phyloP scores from a whole-genome alignment of 2,329 filamentous ascomycete species.

The Aspergillus latus region DNA sequence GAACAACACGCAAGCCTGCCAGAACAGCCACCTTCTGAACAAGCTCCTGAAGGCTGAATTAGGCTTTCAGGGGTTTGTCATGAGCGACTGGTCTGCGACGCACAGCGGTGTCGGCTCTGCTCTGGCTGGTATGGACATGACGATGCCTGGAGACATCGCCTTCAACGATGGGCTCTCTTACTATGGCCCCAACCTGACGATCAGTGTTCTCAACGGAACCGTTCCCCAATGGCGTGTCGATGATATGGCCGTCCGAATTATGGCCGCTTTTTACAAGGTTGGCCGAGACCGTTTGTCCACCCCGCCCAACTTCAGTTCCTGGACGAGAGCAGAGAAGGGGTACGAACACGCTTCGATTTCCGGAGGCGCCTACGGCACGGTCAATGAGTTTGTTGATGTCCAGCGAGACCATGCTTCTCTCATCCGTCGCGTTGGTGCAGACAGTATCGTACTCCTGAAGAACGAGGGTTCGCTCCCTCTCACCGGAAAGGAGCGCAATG shows the following conservation, averaged over 20 bases:
- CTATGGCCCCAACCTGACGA: slow-evolving; percentile 85
- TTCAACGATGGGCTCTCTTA: slow-evolving; percentile 73
- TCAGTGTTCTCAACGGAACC: slow-evolving; percentile 85
- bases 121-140: slow-evolving; percentile 73
- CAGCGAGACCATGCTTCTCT: slow-evolving; percentile 68
- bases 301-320: slow-evolving; percentile 82
- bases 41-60: slow-evolving; percentile 68
- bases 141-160: slow-evolving; percentile 76
- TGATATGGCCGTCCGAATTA: slow-evolving; percentile 85
- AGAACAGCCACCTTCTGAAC: slow-evolving; percentile 62
- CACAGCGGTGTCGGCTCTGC: slow-evolving; percentile 68
- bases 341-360: slow-evolving; percentile 64
- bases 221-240: slow-evolving; percentile 83
- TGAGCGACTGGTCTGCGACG: slow-evolving; percentile 75
- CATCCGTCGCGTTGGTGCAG: slow-evolving; percentile 74
- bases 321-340: slow-evolving; percentile 75
- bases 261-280: slow-evolving; percentile 65
- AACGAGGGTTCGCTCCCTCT: slow-evolving; percentile 75
- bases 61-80: slow-evolving; percentile 71
- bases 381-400: slow-evolving; percentile 86
- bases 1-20: slow-evolving; percentile 67
- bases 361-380: slow-evolving; percentile 59
- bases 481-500: slow-evolving; percentile 68
- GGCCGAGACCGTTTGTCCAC: slow-evolving; percentile 54
- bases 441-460: slow-evolving; percentile 86